These are phyloP conservation scores for Cyclostephanos invisitatus DNA, from an alignment of 108 stramenopile genomes.

Conservation along the genomic window DNA sequence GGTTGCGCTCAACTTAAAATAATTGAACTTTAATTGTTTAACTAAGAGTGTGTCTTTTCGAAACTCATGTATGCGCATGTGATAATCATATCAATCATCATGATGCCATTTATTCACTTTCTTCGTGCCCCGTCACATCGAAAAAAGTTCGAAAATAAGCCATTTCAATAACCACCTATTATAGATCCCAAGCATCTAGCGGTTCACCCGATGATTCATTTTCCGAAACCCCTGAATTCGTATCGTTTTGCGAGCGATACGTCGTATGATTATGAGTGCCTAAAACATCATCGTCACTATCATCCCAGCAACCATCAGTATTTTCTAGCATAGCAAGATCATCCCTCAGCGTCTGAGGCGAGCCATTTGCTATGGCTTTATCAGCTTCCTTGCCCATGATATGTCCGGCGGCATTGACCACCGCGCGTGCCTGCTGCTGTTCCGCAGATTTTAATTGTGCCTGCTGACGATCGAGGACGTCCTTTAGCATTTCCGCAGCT, in stretches of 20 bases:
- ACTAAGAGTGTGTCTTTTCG: no score
- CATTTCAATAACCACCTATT: not conserved
- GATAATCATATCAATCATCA: no score
- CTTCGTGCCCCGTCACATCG: not conserved
- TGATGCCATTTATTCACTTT: no score
- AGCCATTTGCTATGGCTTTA: conserved; percentile 43
- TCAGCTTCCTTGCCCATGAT: conserved; percentile 78
- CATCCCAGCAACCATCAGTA: conserved; percentile 88
- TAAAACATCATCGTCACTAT: conserved; percentile 76
- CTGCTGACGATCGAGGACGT: conserved; percentile 87
- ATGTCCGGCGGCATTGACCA: conserved; percentile 84
- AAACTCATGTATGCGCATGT: no score
- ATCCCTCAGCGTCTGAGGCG: conserved; percentile 64
- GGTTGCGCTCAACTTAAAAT: no score
- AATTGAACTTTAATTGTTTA: no score
- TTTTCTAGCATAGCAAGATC: conserved; percentile 78
- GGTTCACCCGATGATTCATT: conserved; percentile 50
- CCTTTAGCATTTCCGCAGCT: conserved; percentile 92
- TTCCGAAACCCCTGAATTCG: conserved; percentile 46
- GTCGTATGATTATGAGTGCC: conserved; percentile 52
- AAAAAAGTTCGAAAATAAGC: not conserved
- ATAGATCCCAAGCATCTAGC: conserved; percentile 76
- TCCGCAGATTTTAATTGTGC: conserved; percentile 86
- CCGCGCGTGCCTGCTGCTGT: conserved; percentile 74
- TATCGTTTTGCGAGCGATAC: conserved; percentile 55